Base-by-base conservation (phyloP, 176 grass and related monocot genomes). In the Aechmea fasciata region DNA sequence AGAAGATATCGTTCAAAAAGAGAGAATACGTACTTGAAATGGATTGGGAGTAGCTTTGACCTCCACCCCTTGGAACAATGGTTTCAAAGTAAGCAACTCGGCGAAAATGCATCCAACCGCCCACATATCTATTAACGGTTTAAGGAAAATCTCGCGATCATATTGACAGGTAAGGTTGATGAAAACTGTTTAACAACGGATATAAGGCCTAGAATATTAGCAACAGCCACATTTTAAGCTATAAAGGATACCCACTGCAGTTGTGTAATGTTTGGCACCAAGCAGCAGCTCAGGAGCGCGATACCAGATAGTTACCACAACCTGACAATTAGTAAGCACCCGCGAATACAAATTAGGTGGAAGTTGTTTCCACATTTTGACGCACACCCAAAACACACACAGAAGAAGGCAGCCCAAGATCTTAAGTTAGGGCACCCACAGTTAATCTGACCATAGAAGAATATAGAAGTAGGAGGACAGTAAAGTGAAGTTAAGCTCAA, bases 91-190 rank as follows among this genome's bases (percentile, higher is more conserved):
- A 51, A 97, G 80, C 73, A 97, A 74, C 84, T 97, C 94, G 76
- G 94, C 94, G 90, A 97, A 97, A 78, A 97, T 97, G 82, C 89
- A 97, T 79, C 94, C 94, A 90, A 97, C 89, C 74, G 94, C 89
- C 94, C 94, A 97, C 94, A 97, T 97, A 79, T 97, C 94, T 97
- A 85, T 52, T 80, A 75, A 70, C 71, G 49, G 49, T 85, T 81
- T 84, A 92, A 74, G 75, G 64, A 76, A 28, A 50, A 77, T 71
- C 50, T 62, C 52, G 25, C 62, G 33, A 72, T 7, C 50, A 10
- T 72, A 70, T 23, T 3, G 65, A 73, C 11, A 52, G 51, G 14
- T 41, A 41, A 41, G 4, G 33, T 41, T 7, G 33, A 41, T 41
- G 33, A 41, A 41, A 41, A 41, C 33, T 41, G 33, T 7, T 26